Conservation (phyloP, 345 rosid genomes). For the Gossypium ekmanianum region DNA sequence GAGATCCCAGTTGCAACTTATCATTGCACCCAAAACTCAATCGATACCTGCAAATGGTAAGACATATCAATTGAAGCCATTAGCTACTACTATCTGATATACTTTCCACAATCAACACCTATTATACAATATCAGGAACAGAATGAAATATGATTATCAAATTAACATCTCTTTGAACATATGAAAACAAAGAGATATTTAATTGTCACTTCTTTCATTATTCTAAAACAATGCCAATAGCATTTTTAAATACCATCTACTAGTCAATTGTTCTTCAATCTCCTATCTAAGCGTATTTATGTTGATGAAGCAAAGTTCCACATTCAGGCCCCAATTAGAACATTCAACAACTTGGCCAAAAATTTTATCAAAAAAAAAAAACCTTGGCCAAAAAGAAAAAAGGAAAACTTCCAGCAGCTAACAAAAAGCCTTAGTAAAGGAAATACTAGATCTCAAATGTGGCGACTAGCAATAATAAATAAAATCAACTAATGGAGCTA, state of each 20-base stretch:
- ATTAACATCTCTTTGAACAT: not conserved
- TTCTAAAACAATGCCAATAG: not conserved
- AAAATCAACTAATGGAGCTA: too few relatives aligned
- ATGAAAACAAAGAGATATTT: not conserved
- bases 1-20: constrained; percentile 82
- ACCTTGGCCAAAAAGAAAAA: not conserved
- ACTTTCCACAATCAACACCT: not conserved
- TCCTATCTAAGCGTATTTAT: not conserved
- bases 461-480: not conserved
- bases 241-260: not conserved
- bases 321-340: not conserved
- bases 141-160: not conserved
- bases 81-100: not conserved
- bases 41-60: constrained; percentile 55
- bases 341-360: not conserved
- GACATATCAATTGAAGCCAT: not conserved
- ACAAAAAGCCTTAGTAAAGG: not conserved
- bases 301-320: not conserved
- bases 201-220: not conserved
- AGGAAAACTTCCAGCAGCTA: not conserved
- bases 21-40: constrained; percentile 85
- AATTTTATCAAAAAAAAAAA: too few relatives aligned
- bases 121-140: not conserved
- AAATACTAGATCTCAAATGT: not conserved
- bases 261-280: not conserved